Conservation (phyloP, 768 basidiomycete species). For the Lactifluus subvellereus region DNA sequence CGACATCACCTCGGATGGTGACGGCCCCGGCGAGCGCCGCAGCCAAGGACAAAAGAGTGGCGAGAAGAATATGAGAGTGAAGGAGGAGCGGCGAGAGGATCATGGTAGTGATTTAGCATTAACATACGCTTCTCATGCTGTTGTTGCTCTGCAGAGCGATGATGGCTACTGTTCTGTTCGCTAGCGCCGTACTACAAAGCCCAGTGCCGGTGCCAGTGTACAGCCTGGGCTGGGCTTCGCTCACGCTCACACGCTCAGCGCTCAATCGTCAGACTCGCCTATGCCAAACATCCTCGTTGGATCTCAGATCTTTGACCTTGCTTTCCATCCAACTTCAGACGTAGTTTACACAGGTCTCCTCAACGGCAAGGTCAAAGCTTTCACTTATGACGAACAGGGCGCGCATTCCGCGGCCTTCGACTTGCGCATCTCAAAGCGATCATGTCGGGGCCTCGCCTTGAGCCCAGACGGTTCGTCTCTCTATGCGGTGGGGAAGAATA, state of each 20-base stretch:
- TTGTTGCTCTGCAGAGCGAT: too few species aligned
- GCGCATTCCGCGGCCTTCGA: constrained; percentile 51
- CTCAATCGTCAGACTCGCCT: too few species aligned
- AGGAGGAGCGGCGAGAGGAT: constrained; percentile 23
- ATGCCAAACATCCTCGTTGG: constrained; percentile 65
- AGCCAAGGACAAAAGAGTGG: constrained; percentile 25
- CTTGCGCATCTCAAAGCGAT: constrained; percentile 71
- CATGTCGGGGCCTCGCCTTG: constrained; percentile 69
- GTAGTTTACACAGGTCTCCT: constrained; percentile 76
- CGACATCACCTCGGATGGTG: constrained; percentile 25
- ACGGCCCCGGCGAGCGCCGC: constrained; percentile 28
- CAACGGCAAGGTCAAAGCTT: constrained; percentile 79
- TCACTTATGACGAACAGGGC: constrained; percentile 69
- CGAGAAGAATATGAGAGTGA: constrained; percentile 4
- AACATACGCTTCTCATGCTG: background rate
- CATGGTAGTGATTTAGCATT: background rate
- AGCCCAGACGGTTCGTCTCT: constrained; percentile 62
- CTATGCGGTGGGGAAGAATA: constrained; percentile 79
- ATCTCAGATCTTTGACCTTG: constrained; percentile 83
- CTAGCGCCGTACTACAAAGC: too few species aligned
- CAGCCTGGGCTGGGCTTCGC: too few species aligned
- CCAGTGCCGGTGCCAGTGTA: too few species aligned
- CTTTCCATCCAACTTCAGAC: constrained; percentile 70
- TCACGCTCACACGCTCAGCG: background rate
- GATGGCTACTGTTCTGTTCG: too few species aligned